Conservation (phyloP, 805 yeast genomes). For the Cyberlindnera suaveolens region DNA sequence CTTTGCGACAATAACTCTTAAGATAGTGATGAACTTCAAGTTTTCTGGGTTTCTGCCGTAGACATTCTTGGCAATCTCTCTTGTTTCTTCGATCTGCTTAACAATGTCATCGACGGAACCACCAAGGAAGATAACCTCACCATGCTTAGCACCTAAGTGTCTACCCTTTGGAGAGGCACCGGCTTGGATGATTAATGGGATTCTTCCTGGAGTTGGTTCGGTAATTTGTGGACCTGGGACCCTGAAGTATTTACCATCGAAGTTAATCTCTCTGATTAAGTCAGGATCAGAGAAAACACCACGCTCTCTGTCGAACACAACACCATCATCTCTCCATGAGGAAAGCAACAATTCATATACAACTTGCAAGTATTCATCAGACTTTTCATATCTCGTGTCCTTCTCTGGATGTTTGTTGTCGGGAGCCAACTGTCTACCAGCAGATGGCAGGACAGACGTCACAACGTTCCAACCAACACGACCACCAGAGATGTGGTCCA, state of each 20-base stretch:
- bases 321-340: conserved; percentile 40
- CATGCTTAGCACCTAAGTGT: conserved; percentile 40
- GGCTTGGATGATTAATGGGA: conserved; percentile 40
- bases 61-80: conserved; percentile 28
- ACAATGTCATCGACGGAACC: conserved; percentile 13
- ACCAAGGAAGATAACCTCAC: conserved; percentile 35
- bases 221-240: conserved; percentile 36
- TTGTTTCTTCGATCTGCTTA: conserved; percentile 19
- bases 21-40: conserved; percentile 32
- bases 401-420: conserved; percentile 33
- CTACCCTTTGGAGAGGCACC: conserved; percentile 39
- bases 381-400: conserved; percentile 35
- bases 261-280: conserved; percentile 34
- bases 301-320: conserved; percentile 18
- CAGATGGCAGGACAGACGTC: conserved; percentile 36
- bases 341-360: conserved; percentile 33
- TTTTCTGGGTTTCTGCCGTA: conserved; percentile 33
- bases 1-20: conserved; percentile 31
- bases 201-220: conserved; percentile 37
- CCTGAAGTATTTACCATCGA: conserved; percentile 34
- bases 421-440: conserved; percentile 36
- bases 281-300: conserved; percentile 35
- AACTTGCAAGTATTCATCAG: conserved; percentile 39
- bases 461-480: conserved; percentile 46
- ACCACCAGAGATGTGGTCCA: conserved; percentile 40